A percentile compares a stretch with the other conserved stretches of the same genome.
These are phyloP conservation scores for Gnaphalium uliginosum DNA, from an alignment of 129 eudicot species.

Conservation along the genomic window DNA sequence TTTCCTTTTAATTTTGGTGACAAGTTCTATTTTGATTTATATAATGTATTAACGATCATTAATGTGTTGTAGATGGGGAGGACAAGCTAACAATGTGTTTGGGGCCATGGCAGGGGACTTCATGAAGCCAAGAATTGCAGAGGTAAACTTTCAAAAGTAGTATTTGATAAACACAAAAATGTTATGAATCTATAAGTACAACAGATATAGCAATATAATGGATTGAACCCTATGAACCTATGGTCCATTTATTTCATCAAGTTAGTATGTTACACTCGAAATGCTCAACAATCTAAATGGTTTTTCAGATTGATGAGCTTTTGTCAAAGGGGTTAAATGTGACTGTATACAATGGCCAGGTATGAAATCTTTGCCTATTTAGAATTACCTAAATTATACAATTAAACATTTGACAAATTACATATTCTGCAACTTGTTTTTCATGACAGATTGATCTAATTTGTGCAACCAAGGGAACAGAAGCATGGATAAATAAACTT, in stretches of 20 bases:
- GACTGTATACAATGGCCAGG: slow-evolving; percentile 60
- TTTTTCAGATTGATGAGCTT: slow-evolving; percentile 52
- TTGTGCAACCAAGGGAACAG: slow-evolving; percentile 61
- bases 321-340: slow-evolving; percentile 50
- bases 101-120: slow-evolving; percentile 45
- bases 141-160: slow-evolving; percentile 32
- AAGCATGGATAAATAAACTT: slow-evolving; percentile 62
- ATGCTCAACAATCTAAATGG: not conserved
- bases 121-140: slow-evolving; percentile 54
- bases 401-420: not conserved
- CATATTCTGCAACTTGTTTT: not conserved
- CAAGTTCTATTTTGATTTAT: too few relatives aligned
- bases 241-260: too few relatives aligned
- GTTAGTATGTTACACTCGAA: not conserved
- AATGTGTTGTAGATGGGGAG: slow-evolving; percentile 49
- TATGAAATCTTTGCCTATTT: slow-evolving; percentile 8
- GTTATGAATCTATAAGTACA: too few relatives aligned
- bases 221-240: too few relatives aligned
- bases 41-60: not conserved
- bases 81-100: slow-evolving; percentile 43
- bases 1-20: too few relatives aligned
- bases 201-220: too few relatives aligned
- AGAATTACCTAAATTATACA: not conserved
- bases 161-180: not conserved
- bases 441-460: slow-evolving; percentile 52